phyloP scores from a whole-genome alignment of 345 rosid genomes.

The Physaria fendleri region DNA sequence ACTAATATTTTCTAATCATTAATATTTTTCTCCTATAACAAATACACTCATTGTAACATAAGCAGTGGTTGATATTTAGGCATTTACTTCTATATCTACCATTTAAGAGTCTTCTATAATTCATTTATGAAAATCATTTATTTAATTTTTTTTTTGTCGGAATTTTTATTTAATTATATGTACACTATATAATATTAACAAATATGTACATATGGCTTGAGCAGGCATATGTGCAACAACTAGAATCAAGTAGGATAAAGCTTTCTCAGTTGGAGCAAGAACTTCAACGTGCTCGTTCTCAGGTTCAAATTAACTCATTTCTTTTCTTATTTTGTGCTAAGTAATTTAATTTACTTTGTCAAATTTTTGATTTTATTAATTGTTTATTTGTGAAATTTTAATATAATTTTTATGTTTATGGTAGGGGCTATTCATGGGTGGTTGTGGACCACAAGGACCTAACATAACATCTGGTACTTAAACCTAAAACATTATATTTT shows the following conservation, averaged over 20 bases:
- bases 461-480: constrained; percentile 71
- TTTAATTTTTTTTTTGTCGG: no score
- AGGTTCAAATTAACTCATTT: constrained; percentile 36
- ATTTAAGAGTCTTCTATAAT: background rate
- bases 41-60: no score
- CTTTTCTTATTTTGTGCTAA: background rate
- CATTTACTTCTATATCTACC: background rate
- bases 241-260: constrained; percentile 87
- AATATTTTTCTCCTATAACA: no score
- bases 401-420: constrained; percentile 10
- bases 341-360: background rate
- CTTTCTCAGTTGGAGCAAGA: constrained; percentile 91
- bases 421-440: constrained; percentile 85
- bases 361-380: background rate
- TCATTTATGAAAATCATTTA: background rate
- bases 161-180: no score
- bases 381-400: background rate
- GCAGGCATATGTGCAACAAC: constrained; percentile 97
- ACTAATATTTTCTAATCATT: background rate
- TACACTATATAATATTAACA: background rate
- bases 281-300: constrained; percentile 89
- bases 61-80: background rate
- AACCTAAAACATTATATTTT: constrained; percentile 22
- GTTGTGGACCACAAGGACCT: constrained; percentile 60
- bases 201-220: constrained; percentile 6